These are phyloP conservation scores for Ilyonectria sp. DNA, from an alignment of 2,329 filamentous ascomycete species.

Conservation along the genomic window DNA sequence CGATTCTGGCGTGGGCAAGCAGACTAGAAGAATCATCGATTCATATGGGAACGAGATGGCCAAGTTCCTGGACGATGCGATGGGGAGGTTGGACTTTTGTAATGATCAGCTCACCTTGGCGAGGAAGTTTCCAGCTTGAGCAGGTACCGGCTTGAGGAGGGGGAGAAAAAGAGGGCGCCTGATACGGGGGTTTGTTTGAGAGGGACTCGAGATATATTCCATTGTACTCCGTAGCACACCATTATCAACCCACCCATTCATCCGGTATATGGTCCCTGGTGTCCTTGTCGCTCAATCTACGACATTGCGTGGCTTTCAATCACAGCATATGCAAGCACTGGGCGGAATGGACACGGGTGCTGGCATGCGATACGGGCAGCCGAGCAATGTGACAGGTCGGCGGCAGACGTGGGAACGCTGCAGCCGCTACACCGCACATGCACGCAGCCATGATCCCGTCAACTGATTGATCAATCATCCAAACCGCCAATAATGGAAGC, in stretches of 20 bases:
- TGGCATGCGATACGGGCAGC: neutral
- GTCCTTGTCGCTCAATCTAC: neutral
- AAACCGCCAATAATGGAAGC: constrained; percentile 4
- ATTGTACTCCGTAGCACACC: neutral
- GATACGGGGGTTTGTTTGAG: neutral
- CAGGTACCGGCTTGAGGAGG: too few relatives aligned
- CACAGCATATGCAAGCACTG: neutral
- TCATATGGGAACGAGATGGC: neutral
- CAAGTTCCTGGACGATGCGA: constrained; percentile 11
- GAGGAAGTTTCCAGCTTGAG: neutral
- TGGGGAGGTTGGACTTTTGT: constrained; percentile 13
- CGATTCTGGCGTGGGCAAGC: neutral
- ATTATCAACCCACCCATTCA: neutral
- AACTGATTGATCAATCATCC: constrained; percentile 27
- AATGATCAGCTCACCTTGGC: neutral
- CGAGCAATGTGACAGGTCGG: neutral
- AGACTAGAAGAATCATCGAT: neutral
- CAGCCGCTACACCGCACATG: neutral
- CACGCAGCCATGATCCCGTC: neutral
- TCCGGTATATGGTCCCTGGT: neutral
- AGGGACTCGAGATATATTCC: neutral
- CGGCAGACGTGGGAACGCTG: neutral
- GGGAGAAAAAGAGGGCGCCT: too few relatives aligned
- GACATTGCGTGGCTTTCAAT: neutral
- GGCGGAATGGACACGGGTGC: neutral